Conservation (phyloP, 805 yeast genomes). For the Saturnispora halmiae region DNA sequence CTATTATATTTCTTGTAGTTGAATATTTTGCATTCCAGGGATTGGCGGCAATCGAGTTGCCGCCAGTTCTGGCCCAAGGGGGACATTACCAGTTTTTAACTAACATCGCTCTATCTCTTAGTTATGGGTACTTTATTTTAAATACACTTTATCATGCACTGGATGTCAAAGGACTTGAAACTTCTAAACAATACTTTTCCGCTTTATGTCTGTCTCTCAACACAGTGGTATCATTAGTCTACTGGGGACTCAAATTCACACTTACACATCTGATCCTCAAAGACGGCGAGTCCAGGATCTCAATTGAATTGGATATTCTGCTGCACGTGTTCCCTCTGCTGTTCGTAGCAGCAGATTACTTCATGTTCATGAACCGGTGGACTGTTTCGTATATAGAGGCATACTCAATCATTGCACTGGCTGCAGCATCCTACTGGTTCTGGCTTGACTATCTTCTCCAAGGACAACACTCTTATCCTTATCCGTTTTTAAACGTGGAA, state of each 20-base stretch:
- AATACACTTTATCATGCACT: constrained; percentile 35
- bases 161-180: constrained; percentile 8
- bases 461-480: constrained; percentile 45
- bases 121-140: constrained; percentile 35
- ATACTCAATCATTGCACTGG: constrained; percentile 28
- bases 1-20: constrained; percentile 9
- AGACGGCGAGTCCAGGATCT: constrained; percentile 29
- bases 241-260: constrained; percentile 60
- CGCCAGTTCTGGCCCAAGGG: constrained; percentile 41
- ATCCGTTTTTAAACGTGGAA: constrained; percentile 54
- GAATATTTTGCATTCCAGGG: constrained; percentile 13
- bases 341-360: constrained; percentile 46
- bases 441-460: constrained; percentile 41
- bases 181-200: constrained; percentile 35
- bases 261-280: constrained; percentile 40
- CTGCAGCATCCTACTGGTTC: constrained; percentile 45
- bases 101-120: constrained; percentile 45
- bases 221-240: constrained; percentile 50
- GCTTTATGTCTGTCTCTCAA: constrained; percentile 53
- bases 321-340: constrained; percentile 53
- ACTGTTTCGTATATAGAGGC: constrained; percentile 30
- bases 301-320: constrained; percentile 43
- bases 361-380: constrained; percentile 42
- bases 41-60: constrained; percentile 30
- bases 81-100: constrained; percentile 71